Base-by-base conservation (phyloP, 306 rosid genomes). In the Trichosanthes cucumerina region DNA sequence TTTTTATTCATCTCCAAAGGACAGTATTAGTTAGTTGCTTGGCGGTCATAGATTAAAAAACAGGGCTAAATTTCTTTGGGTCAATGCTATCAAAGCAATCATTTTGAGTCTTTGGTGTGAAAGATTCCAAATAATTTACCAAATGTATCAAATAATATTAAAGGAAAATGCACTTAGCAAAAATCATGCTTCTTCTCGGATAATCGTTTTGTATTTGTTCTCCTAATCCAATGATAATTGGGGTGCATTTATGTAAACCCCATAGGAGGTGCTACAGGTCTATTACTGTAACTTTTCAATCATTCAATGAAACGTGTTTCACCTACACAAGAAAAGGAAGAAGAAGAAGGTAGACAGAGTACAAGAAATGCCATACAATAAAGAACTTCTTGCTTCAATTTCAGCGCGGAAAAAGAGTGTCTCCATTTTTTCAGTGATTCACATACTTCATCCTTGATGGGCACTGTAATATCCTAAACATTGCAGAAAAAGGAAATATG, bases 381-480 rank as follows among this genome's bases (percentile, higher is more conserved):
- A 82, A 95, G 90, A 87, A 95, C 86, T 82, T 95, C 90, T 84
- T 90, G 99, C 92, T 89, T 95, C 89, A 95, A 79, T 86, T 91
- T 95, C 62, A 95, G 96, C 0, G 97, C 97, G 75, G 99, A 92
- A 87, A 93, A 95, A 75, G 96, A 92, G 82, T 87, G 80, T 69
- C 90, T 82, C 97, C 97, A 87, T 88, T 87, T 89, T 86, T 92
- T 95, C 57, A 95, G 88, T 77, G 93, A 86, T 88, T 82, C 80
- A 76, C 99, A 92, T 54, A 83, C 79, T 78, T 90, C 97, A 77
- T 91, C 97, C 80, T 84, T 85, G 84, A 95, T 80, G 54, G 99
- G 96, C 81, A 84, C 91, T 59, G 99, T 95, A 71, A 95, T 92
- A 83, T 95, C 99, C 99, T 95, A 80, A 23, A 44, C 39, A 71